Percentiles rank a stretch among this genome's conserved stretches.
phyloP scores from a whole-genome alignment of 2,329 filamentous ascomycete genomes.

The Hirsutella minnesotensis region DNA sequence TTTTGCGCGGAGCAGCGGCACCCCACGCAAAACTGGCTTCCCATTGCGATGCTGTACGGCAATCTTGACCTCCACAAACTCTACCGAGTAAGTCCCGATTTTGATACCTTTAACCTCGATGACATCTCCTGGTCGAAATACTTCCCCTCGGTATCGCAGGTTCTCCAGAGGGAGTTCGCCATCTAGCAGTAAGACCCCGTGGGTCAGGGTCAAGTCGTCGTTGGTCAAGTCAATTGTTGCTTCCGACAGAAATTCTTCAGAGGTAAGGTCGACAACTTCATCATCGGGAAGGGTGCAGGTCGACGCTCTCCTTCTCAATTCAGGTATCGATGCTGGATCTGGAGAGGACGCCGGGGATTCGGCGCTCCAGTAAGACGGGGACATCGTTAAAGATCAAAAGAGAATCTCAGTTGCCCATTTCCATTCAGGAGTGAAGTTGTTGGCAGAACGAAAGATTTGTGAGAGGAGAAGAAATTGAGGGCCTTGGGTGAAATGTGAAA shows the following conservation, averaged over 20 bases:
- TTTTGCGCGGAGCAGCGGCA: conserved; percentile 23
- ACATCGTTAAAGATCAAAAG: too few species aligned
- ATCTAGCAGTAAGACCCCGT: conserved; percentile 5
- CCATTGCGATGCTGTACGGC: conserved; percentile 21
- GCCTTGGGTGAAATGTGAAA: too few species aligned
- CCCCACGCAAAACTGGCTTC: conserved; percentile 22
- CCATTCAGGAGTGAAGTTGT: too few species aligned
- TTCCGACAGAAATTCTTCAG: conserved; percentile 5
- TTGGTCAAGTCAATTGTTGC: conserved; percentile 23
- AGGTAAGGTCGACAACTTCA: not conserved
- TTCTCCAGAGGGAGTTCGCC: conserved; percentile 12
- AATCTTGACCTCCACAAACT: conserved; percentile 29
- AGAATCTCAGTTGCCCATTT: too few species aligned
- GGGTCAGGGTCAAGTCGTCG: conserved; percentile 6
- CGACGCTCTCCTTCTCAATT: not conserved
- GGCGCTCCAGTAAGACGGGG: too few species aligned
- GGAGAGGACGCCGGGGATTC: not conserved
- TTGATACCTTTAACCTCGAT: conserved; percentile 14
- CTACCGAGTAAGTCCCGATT: conserved; percentile 13
- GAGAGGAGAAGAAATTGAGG: too few species aligned
- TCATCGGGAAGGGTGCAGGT: conserved; percentile 13
- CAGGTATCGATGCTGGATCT: not conserved
- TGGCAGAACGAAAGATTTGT: too few species aligned
- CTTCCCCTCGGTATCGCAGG: conserved; percentile 3
- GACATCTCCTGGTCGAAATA: conserved; percentile 13